Base-by-base conservation (phyloP, 164 flowering plant species). In the Cinnamomum micranthum region DNA sequence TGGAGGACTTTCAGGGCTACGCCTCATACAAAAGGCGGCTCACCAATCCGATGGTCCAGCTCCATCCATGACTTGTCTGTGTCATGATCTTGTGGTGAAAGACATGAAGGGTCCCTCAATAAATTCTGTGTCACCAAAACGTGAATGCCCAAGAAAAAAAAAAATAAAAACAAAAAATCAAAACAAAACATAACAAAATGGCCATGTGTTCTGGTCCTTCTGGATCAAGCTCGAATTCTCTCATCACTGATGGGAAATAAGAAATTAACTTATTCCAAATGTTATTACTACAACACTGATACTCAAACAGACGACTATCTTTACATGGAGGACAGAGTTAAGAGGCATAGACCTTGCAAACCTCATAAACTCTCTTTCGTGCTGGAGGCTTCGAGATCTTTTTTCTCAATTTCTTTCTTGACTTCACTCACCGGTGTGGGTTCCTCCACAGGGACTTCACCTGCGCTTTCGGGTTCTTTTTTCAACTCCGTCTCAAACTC, bases 401-500 rank as follows among this genome's bases (percentile, higher is more conserved):
- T 81, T 71, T 86, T 82, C 76, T 80, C 78, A 14, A 15, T 85
- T 74, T 82, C 88, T 70, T 82, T 79, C 41, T 74, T 75, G 20
- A 85, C 73, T 75, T 82, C 87, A 70, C 82, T 79, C n/a, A 74
- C 77, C n/a, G 86, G 69, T 68, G 76, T 68, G 47, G 88, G 81
- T 74, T 86, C 79, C 71, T 81, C 91, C 7, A 62, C 76, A 0
- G 89, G 64, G 0, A 81, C 2, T 51, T 84, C 91, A 9, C 41
- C 41, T 3, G 69, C 1, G 11, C 85, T 69, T 15, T 87, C 93
- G 0, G 89, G 88, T 9, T 86, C 90, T 80, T 91, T 91, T 74
- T 88, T 93, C 73, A 93, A 80, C 82, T 93, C 98, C 1, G 91
- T 74, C 78, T 91, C 93, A 24, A 91, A 90, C 78, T 91, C 96